phyloP scores from a whole-genome alignment of 2,329 filamentous ascomycete species.

The Botrytis elliptica region DNA sequence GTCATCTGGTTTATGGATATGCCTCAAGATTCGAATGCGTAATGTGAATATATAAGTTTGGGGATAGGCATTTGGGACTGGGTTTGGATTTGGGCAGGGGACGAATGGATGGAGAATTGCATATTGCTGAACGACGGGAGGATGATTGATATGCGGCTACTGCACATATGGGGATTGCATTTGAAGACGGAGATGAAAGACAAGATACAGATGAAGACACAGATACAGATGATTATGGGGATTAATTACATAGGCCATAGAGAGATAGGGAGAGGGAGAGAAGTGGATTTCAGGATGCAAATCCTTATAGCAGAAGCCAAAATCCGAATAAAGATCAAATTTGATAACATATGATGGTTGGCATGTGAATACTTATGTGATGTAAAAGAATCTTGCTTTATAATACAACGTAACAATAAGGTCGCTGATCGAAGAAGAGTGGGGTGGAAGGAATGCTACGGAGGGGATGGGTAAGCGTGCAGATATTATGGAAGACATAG shows the following conservation, averaged over 20 bases:
- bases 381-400: neutral
- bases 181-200: neutral
- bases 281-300: neutral
- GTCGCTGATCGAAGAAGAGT: neutral
- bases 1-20: slow-evolving; percentile 5
- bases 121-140: neutral
- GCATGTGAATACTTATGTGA: slow-evolving; percentile 9
- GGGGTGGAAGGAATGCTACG: neutral
- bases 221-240: neutral
- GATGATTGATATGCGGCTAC: neutral
- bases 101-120: neutral
- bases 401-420: neutral
- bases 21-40: slow-evolving; percentile 1
- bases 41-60: neutral
- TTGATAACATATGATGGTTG: neutral
- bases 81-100: neutral
- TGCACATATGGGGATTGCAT: slow-evolving; percentile 7
- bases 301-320: neutral
- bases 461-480: neutral
- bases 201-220: neutral
- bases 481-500: neutral
- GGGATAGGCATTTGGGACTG: neutral
- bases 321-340: neutral
- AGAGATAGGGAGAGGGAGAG: neutral
- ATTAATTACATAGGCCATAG: neutral